Percentiles rank a stretch among this genome's conserved stretches.
Conservation (phyloP, 331 rosid genomes). For the Acacia concinna region DNA sequence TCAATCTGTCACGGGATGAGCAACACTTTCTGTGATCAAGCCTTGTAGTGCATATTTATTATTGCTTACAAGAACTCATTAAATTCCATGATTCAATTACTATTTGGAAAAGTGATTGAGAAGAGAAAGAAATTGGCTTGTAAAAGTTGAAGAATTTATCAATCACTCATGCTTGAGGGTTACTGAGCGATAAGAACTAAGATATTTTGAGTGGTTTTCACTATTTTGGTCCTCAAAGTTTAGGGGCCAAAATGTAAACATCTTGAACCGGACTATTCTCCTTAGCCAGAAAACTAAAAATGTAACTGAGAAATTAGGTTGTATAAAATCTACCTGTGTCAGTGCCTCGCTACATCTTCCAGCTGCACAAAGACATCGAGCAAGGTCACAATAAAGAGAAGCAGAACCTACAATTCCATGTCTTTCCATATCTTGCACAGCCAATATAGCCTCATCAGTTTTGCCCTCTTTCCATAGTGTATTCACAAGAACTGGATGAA, state of each 20-base stretch:
- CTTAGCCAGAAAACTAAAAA: neutral
- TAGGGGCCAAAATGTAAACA: neutral
- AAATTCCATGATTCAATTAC: neutral
- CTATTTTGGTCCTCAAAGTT: neutral
- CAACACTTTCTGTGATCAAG: constrained; percentile 27
- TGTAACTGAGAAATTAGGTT: neutral
- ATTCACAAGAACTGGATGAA: constrained; percentile 70
- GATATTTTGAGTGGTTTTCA: neutral
- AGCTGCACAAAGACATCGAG: constrained; percentile 90
- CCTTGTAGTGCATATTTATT: constrained; percentile 22
- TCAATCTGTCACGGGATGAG: constrained; percentile 54
- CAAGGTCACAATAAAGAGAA: constrained; percentile 88
- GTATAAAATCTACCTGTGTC: constrained; percentile 60
- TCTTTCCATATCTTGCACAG: constrained; percentile 79
- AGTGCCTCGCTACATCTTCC: constrained; percentile 89
- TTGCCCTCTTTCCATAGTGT: constrained; percentile 86
- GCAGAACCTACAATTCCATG: constrained; percentile 96
- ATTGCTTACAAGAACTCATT: neutral
- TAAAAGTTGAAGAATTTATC: neutral
- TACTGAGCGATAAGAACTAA: neutral
- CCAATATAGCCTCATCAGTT: constrained; percentile 68
- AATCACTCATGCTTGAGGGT: neutral
- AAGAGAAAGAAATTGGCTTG: neutral
- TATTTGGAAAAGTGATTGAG: neutral
- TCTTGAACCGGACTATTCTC: neutral